Evolutionary conservation across 2,329 filamentous ascomycete species (phyloP).

Genomic region (Claviceps maximensis): DNA sequence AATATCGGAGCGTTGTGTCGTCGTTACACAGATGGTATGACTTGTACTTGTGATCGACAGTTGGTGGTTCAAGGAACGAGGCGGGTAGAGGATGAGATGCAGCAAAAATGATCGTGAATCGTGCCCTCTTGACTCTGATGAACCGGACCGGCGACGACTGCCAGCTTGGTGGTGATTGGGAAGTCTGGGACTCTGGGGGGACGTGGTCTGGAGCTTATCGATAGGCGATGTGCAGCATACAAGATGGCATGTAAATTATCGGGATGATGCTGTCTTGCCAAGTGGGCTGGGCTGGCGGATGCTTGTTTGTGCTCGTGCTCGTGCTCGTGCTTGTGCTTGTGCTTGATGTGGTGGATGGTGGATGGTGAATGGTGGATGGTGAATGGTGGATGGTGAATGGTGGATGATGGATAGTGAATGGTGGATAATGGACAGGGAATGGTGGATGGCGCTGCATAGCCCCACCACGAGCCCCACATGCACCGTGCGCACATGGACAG

Average conservation of each 20-base stretch:
- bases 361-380: too few species aligned
- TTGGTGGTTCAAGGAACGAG: not conserved
- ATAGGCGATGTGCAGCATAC: slow-evolving; percentile 1
- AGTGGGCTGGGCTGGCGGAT: not conserved
- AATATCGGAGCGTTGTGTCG: not conserved
- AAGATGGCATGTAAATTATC: too few species aligned
- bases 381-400: too few species aligned
- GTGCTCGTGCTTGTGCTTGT: too few species aligned
- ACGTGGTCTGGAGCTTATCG: slow-evolving; percentile 3
- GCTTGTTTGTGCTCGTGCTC: too few species aligned
- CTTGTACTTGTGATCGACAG: not conserved
- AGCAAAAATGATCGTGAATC: not conserved
- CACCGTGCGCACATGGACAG: not conserved
- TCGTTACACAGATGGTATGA: not conserved
- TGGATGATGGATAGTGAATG: too few species aligned
- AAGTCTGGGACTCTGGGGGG: not conserved
- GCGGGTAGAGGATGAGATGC: not conserved
- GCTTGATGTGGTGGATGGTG: too few species aligned
- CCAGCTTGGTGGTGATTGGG: too few species aligned
- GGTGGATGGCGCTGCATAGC: not conserved
- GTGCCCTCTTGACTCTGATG: not conserved
- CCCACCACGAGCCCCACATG: not conserved
- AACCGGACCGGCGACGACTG: too few species aligned
- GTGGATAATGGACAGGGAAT: too few species aligned
- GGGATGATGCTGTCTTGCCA: not conserved